A percentile compares a stretch with the other conserved stretches of the same genome.
Evolutionary conservation across 2,329 filamentous ascomycete species (phyloP).

Genomic region (Sclerotiophoma versabilis): DNA sequence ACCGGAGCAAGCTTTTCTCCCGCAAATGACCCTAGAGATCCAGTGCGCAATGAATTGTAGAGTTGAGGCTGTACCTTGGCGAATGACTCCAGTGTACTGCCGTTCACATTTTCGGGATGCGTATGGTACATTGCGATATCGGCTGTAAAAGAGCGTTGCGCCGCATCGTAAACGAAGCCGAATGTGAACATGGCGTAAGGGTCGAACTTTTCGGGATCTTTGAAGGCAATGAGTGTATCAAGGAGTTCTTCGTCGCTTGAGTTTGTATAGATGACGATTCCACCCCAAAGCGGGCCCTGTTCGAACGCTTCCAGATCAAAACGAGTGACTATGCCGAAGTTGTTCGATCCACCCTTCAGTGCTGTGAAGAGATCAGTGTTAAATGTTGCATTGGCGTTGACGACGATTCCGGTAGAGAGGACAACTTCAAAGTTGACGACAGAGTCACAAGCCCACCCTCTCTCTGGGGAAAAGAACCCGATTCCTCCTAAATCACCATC

Average conservation of each 20-base stretch:
- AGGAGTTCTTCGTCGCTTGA: slow-evolving; percentile 4
- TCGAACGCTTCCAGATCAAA: slow-evolving; percentile 15
- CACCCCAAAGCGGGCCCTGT: slow-evolving; percentile 33
- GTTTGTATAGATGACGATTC: slow-evolving; percentile 11
- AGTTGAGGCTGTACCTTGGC: slow-evolving; percentile 11
- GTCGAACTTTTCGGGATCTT: slow-evolving; percentile 22
- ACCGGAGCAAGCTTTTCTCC: neutral
- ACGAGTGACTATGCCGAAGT: slow-evolving; percentile 41
- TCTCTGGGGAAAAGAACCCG: slow-evolving; percentile 24
- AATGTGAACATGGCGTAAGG: slow-evolving; percentile 24
- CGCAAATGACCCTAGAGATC: slow-evolving; percentile 17
- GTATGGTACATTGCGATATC: neutral
- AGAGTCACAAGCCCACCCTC: slow-evolving; percentile 28
- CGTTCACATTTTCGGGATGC: neutral
- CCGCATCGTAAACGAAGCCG: slow-evolving; percentile 9
- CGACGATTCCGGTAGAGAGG: slow-evolving; percentile 51
- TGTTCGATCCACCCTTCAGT: slow-evolving; percentile 49
- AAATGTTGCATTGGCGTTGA: slow-evolving; percentile 48
- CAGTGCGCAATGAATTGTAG: slow-evolving; percentile 33
- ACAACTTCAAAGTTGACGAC: slow-evolving; percentile 49
- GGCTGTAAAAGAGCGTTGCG: neutral
- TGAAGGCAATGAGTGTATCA: slow-evolving; percentile 20
- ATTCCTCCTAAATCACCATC: neutral
- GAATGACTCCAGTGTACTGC: slow-evolving; percentile 1
- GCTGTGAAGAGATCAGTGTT: slow-evolving; percentile 51